Conservation (phyloP, 345 rosid genomes). For the Litchi chinensis region DNA sequence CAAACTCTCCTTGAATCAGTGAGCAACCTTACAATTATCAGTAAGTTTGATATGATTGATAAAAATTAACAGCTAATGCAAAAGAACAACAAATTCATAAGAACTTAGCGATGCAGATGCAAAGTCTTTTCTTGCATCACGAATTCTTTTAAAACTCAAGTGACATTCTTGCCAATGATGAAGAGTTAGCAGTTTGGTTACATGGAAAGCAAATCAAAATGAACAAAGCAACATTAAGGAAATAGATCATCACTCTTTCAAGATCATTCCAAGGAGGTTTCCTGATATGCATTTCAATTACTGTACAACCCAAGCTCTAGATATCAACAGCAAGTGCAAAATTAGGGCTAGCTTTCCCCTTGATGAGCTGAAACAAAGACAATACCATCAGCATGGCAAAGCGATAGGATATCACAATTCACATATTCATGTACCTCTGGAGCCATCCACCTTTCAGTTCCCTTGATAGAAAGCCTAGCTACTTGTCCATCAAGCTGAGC, state of each 20-base stretch:
- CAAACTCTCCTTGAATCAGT: not conserved
- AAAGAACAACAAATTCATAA: not conserved
- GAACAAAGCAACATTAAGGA: constrained; percentile 3
- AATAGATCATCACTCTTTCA: constrained; percentile 75
- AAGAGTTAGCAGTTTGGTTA: not conserved
- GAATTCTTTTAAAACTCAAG: constrained; percentile 6
- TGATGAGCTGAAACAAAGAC: too few relatives aligned
- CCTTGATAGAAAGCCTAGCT: constrained; percentile 75
- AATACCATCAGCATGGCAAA: too few relatives aligned
- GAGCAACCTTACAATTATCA: not conserved
- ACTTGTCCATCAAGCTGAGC: not conserved
- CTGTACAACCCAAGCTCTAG: constrained; percentile 98
- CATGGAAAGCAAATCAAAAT: too few relatives aligned
- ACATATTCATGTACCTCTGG: too few relatives aligned
- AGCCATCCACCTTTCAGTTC: too few relatives aligned
- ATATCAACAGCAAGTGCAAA: constrained; percentile 94
- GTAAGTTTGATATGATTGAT: too few relatives aligned
- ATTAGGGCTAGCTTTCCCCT: constrained; percentile 70
- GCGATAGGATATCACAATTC: too few relatives aligned
- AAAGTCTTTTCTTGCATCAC: not conserved
- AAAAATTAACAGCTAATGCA: not conserved
- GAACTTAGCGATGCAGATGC: too few relatives aligned
- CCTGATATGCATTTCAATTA: constrained; percentile 97
- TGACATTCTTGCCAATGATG: not conserved
- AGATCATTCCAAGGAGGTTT: constrained; percentile 97